Base-by-base conservation (phyloP, 2,329 filamentous ascomycete species). In the Ophiostoma pallidulum region DNA sequence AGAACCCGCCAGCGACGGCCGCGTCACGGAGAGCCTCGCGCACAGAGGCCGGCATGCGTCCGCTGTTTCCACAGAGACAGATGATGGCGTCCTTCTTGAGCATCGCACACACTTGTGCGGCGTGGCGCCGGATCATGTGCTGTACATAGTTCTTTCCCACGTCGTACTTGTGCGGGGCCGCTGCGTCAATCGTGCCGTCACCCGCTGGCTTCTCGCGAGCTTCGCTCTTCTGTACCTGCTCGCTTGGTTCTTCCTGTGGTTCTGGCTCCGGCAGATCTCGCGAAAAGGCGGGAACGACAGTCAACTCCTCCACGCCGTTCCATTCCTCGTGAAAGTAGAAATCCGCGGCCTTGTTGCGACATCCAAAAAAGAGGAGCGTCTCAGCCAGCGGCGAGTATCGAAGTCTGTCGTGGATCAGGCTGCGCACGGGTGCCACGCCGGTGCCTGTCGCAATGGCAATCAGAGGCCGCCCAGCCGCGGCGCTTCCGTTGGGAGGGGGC, bases 371-470 rank as follows among this genome's bases (percentile, higher is more conserved):
- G 2, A 98, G 70, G 1, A 86, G 57, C 3, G 67, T 4, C 68
- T 71, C 7, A 41, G 45, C 36, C 57, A 7, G 19, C 4, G 14
- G 53, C 50, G 53, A 40, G 22, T 64, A 54, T 0, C 59, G 57
- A 36, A 62, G 58, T n/a, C 88, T 83, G 55, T 94, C 82, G 60
- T 84, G 82, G n/a, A 92, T 73, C 55, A 96, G 72, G 4, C 84
- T 78, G 3, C 90, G 80, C 58, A 95, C 80, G 0, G 91, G 90
- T 0, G 90, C 91, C 28, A 96, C 70, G 7, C 90, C 90, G 0
- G 90, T 96, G 3, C 90, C 90, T 0, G 90, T 86, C 1, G 83
- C 88, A 45, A 96, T 78, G 58, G 90, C 79, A 29, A 95, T 70
- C 8, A 90, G 74, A 0, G 89, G 84, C 1, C 66, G 57, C 37